phyloP scores from a whole-genome alignment of 1,139 yeast species.

The Barnettozyma hawaiiensis region DNA sequence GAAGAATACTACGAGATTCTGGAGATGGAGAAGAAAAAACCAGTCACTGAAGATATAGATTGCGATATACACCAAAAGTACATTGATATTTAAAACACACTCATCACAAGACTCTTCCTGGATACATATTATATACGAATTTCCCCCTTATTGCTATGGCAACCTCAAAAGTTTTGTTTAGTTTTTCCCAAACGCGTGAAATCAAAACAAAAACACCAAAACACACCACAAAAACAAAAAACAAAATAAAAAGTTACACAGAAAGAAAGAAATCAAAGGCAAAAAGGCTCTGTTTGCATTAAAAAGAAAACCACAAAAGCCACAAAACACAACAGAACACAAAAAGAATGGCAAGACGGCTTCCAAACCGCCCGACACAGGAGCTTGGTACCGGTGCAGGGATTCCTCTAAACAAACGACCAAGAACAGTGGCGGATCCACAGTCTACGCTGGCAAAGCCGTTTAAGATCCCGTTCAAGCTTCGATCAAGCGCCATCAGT shows the following conservation, averaged over 20 bases:
- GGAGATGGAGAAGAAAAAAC: constrained; percentile 28
- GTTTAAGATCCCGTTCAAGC: constrained; percentile 39
- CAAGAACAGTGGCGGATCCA: constrained; percentile 33
- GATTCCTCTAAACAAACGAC: constrained; percentile 27
- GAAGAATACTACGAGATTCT: constrained; percentile 37
- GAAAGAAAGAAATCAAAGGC: no score
- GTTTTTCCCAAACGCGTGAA: no score
- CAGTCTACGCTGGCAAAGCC: constrained; percentile 37
- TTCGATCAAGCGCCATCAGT: constrained; percentile 21
- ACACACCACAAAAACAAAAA: constrained; percentile 8
- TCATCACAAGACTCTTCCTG: no score
- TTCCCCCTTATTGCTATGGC: not conserved
- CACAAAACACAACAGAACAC: no score
- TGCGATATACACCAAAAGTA: constrained; percentile 26
- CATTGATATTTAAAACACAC: constrained; percentile 1
- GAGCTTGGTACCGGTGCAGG: constrained; percentile 39
- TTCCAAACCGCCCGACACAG: constrained; percentile 28
- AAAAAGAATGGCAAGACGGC: constrained; percentile 19
- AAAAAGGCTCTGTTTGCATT: no score
- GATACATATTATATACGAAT: no score
- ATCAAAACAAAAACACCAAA: not conserved
- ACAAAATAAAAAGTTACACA: constrained; percentile 7
- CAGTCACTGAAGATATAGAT: constrained; percentile 29
- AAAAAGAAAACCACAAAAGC: constrained; percentile 1
- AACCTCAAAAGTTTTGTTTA: no score